Evolutionary conservation across 1,284 basidiomycete species (phyloP).

Genomic region (Bjerkandera adusta): DNA sequence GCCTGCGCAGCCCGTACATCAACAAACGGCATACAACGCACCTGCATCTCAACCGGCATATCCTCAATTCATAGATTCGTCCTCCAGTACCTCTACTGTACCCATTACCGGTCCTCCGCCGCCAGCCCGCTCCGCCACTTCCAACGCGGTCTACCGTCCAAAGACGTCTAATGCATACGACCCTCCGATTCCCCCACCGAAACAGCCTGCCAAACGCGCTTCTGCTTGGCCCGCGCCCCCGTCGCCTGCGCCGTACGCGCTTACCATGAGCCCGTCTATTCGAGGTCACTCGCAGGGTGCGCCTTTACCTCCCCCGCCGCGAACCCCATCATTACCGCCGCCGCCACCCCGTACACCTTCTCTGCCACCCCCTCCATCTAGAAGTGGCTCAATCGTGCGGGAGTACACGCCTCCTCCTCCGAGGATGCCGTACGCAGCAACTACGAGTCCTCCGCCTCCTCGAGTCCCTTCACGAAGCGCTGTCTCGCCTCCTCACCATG

Average conservation of each 20-base stretch:
- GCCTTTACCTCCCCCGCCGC: slow-evolving; percentile 7
- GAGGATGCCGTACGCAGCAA: not conserved
- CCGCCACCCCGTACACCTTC: slow-evolving; percentile 12
- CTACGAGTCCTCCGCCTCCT: not conserved
- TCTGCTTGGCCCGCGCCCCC: slow-evolving; percentile 28
- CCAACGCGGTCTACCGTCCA: slow-evolving; percentile 47
- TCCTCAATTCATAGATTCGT: slow-evolving; percentile 6
- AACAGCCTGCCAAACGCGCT: slow-evolving; percentile 38
- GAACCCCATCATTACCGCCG: slow-evolving; percentile 12
- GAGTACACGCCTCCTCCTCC: slow-evolving; percentile 9
- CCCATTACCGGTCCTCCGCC: slow-evolving; percentile 31
- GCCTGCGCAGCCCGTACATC: slow-evolving; percentile 21
- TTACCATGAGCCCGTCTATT: not conserved
- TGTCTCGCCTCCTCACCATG: slow-evolving; percentile 1
- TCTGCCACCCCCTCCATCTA: slow-evolving; percentile 18
- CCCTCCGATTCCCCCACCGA: slow-evolving; percentile 65
- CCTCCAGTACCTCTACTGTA: slow-evolving; percentile 13
- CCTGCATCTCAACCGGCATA: slow-evolving; percentile 4
- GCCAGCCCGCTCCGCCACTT: slow-evolving; percentile 31
- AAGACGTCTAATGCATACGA: slow-evolving; percentile 76
- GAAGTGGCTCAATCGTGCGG: slow-evolving; percentile 7
- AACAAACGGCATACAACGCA: slow-evolving; percentile 8
- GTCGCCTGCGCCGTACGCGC: not conserved
- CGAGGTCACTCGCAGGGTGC: not conserved
- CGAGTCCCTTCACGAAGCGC: slow-evolving; percentile 1